Base-by-base conservation (phyloP, 1,284 basidiomycete genomes). In the Microbotryomycetes sp. region DNA sequence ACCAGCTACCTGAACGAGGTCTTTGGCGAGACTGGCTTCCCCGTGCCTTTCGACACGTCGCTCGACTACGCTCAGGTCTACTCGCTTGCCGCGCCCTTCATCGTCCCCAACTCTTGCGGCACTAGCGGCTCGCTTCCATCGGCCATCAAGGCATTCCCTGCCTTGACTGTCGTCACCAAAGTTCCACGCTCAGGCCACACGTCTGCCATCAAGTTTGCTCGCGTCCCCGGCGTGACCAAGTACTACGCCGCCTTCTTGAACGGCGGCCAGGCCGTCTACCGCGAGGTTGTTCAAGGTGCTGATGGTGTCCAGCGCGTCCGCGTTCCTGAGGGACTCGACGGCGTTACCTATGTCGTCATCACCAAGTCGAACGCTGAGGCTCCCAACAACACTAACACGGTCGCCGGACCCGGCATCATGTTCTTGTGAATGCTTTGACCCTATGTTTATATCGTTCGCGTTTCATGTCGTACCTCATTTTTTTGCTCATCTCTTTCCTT, bases 361-460 rank as follows among this genome's bases (percentile, higher is more conserved):
- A 68, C 73, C 59, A 70, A 78, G 65, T 26, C 62, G 4, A 65
- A 71, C 55, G 51, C 54, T 45, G 65, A 71, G 55, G 73, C 72
- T 45, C 70, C 78, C 57, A 70, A 74, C 26, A 78, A 80, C 61
- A 63, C 61, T 46, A 76, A 72, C 62, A 78, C 76, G 11, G 75
- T 82, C 61, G 81, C 81, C 30, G 81, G 81, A 2, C 79, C 79
- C 27, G 76, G 75, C 5, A 74, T 81, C 48, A 64, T 78, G 31
- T 54, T 60, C 62, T 52, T 63, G 26, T 52, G 18, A 28, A 41
- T n/a, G n/a, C n/a, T n/a, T n/a, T n/a, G n/a, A n/a, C n/a, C n/a
- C n/a, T n/a, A n/a, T n/a, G n/a, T n/a, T n/a, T n/a, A n/a, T n/a
- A n/a, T n/a, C n/a, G n/a, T n/a, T n/a, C n/a, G n/a, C n/a, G n/a